Percentiles rank a stretch among this genome's conserved stretches.
Conservation (phyloP, 345 rosid species). For the Psidium guajava region DNA sequence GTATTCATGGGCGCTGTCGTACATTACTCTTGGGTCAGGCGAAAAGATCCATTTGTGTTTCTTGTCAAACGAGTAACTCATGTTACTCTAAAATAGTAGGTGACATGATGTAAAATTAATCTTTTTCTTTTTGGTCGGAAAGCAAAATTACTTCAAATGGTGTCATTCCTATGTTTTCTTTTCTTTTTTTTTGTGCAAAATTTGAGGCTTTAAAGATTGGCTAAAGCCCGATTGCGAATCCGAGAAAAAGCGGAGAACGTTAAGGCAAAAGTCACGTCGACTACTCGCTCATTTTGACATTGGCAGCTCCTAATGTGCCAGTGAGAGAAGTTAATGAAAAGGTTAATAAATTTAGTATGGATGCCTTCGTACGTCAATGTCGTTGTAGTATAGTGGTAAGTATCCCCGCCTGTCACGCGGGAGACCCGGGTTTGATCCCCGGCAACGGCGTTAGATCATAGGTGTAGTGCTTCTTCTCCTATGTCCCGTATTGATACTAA, state of each 20-base stretch:
- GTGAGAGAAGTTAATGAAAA: too few species aligned
- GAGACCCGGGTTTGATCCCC: constrained; percentile 97
- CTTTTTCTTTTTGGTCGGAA: too few species aligned
- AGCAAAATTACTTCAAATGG: neutral
- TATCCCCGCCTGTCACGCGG: constrained; percentile 92
- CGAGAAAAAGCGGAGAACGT: neutral
- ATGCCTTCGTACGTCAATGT: neutral
- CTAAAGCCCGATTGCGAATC: neutral
- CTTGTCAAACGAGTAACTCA: neutral
- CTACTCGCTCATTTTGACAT: too few species aligned
- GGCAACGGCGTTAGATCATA: constrained; percentile 37
- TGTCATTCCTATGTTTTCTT: neutral
- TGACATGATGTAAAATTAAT: too few species aligned
- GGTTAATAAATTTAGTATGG: too few species aligned
- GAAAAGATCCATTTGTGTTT: neutral
- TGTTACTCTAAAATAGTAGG: too few species aligned
- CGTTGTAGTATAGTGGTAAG: constrained; percentile 93
- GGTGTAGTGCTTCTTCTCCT: too few species aligned
- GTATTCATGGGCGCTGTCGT: neutral
- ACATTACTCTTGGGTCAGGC: neutral
- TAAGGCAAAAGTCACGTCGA: neutral
- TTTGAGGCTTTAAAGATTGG: neutral
- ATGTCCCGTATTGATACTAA: too few species aligned
- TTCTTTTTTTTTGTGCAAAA: neutral
- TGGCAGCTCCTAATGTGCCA: too few species aligned